Evolutionary conservation across 2,329 filamentous ascomycete genomes (phyloP).

Genomic region (Graphilbum sp.): DNA sequence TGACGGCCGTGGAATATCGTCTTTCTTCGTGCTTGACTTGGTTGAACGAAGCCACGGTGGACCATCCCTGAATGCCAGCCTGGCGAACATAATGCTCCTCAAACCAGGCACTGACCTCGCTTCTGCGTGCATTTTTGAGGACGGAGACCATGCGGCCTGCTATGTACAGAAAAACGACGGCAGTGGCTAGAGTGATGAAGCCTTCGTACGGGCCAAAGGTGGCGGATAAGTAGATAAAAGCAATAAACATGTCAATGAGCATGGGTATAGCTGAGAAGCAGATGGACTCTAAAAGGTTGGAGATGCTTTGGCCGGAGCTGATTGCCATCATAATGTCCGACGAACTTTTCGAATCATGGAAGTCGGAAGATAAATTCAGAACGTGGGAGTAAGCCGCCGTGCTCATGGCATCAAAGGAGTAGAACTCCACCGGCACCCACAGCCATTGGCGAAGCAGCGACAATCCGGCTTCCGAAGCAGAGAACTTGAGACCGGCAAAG

Average conservation of each 20-base stretch:
- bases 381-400: conserved; percentile 42
- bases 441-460: conserved; percentile 36
- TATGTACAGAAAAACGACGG: conserved; percentile 37
- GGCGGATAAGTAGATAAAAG: conserved; percentile 41
- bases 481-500: conserved; percentile 33
- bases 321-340: conserved; percentile 43
- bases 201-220: conserved; percentile 45
- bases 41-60: conserved; percentile 43
- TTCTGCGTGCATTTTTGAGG: conserved; percentile 31
- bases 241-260: conserved; percentile 42
- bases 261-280: conserved; percentile 42
- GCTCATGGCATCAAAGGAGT: conserved; percentile 35
- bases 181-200: conserved; percentile 42
- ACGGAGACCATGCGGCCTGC: conserved; percentile 33
- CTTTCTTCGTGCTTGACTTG: conserved; percentile 39
- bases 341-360: conserved; percentile 43
- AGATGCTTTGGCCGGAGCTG: conserved; percentile 34
- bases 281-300: conserved; percentile 39
- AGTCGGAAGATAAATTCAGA: conserved; percentile 43
- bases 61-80: conserved; percentile 40
- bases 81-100: conserved; percentile 39
- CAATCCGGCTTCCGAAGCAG: conserved; percentile 37
- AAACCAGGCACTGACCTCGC: conserved; percentile 34
- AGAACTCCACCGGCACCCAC: conserved; percentile 41
- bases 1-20: conserved; percentile 34